phyloP scores from a whole-genome alignment of 2,329 filamentous ascomycete species.

The Fusarium annulatum region DNA sequence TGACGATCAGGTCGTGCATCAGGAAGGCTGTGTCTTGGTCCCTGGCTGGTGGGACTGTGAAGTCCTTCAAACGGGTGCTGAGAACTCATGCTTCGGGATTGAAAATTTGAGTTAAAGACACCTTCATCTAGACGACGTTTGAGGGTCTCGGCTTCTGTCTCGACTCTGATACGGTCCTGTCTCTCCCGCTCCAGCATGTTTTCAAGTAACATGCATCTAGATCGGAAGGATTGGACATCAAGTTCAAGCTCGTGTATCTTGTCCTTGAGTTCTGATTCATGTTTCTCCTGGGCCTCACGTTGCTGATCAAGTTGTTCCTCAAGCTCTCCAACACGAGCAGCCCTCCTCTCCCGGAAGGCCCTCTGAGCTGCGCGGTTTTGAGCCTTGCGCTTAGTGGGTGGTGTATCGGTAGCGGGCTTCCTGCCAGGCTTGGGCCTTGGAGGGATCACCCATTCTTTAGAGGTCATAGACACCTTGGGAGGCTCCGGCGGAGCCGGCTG shows the following conservation, averaged over 20 bases:
- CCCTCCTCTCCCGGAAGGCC: constrained; percentile 87
- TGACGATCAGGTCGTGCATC: constrained; percentile 44
- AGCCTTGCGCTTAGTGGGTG: constrained; percentile 90
- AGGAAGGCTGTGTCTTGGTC: constrained; percentile 44
- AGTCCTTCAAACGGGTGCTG: constrained; percentile 45
- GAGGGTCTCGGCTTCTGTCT: constrained; percentile 54
- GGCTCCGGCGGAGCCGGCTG: constrained; percentile 52
- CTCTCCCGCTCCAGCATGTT: constrained; percentile 70
- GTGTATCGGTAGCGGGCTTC: constrained; percentile 93
- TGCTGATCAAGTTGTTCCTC: constrained; percentile 74
- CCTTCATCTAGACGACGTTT: constrained; percentile 47
- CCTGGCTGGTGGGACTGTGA: constrained; percentile 44
- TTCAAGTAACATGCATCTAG: constrained; percentile 71
- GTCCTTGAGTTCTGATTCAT: constrained; percentile 67
- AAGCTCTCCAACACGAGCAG: constrained; percentile 82
- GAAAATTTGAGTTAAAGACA: constrained; percentile 42
- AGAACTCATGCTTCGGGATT: constrained; percentile 44
- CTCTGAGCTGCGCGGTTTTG: constrained; percentile 94
- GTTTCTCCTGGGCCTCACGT: constrained; percentile 66
- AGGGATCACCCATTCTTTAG: constrained; percentile 87
- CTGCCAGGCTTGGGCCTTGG: constrained; percentile 89
- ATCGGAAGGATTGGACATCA: constrained; percentile 74
- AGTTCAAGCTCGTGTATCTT: constrained; percentile 69
- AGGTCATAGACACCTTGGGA: constrained; percentile 72
- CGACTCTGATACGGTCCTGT: constrained; percentile 58